Conservation (phyloP, 768 basidiomycete genomes). For the Vararia minispora region DNA sequence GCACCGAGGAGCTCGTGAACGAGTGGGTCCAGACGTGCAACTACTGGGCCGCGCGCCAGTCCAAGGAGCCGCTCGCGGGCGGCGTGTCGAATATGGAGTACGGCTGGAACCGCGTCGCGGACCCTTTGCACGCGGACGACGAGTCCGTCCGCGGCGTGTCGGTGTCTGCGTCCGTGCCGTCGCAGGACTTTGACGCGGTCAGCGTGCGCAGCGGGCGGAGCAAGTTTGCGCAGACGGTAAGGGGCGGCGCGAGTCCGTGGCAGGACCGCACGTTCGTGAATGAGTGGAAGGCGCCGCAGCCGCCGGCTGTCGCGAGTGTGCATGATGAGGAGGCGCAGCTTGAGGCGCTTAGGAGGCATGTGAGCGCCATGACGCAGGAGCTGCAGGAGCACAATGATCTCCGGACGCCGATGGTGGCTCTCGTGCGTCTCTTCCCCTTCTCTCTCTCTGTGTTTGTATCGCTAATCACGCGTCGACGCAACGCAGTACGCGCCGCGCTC, state of each 20-base stretch:
- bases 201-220: slow-evolving; percentile 74
- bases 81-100: slow-evolving; percentile 99
- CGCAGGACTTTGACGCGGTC: too few relatives aligned
- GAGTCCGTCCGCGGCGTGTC: slow-evolving; percentile 38
- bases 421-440: slow-evolving; percentile 39
- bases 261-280: slow-evolving; percentile 68
- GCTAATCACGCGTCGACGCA: slow-evolving; percentile 9
- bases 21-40: slow-evolving; percentile 99
- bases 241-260: slow-evolving; percentile 62
- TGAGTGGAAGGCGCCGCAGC: slow-evolving; percentile 91
- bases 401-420: slow-evolving; percentile 66
- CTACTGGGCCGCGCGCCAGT: slow-evolving; percentile 95
- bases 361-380: slow-evolving; percentile 62
- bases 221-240: slow-evolving; percentile 48
- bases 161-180: too few relatives aligned
- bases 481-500: slow-evolving; percentile 74
- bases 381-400: slow-evolving; percentile 75
- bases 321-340: slow-evolving; percentile 92
- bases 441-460: slow-evolving; percentile 1
- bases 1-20: slow-evolving; percentile 95
- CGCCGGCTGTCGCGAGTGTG: slow-evolving; percentile 70
- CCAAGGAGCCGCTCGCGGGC: slow-evolving; percentile 89
- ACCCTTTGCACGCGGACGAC: slow-evolving; percentile 44
- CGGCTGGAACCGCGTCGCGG: slow-evolving; percentile 82
- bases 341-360: slow-evolving; percentile 81